These are phyloP conservation scores for Eimeria acervulina DNA, from an alignment of 169 alveolate genomes.

Conservation along the genomic window DNA sequence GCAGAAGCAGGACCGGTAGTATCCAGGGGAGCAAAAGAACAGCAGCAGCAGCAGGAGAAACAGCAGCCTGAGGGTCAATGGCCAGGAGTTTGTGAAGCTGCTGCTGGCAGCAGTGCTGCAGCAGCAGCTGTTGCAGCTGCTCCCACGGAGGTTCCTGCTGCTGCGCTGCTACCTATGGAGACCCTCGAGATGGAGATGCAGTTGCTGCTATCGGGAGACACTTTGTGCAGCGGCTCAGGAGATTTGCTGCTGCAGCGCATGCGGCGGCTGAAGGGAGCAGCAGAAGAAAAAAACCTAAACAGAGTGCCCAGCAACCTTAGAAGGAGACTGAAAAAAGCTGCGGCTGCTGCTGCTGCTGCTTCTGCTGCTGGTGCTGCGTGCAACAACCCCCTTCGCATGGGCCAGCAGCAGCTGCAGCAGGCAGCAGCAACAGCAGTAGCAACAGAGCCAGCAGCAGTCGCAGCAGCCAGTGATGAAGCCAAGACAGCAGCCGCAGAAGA, in stretches of 20 bases:
- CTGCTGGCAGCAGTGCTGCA: too few relatives aligned
- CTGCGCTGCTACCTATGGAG: not conserved
- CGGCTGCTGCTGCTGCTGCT: slow-evolving; percentile 2
- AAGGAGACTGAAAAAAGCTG: not conserved
- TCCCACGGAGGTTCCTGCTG: not conserved
- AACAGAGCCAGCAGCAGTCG: not conserved
- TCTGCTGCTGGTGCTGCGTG: slow-evolving; percentile 6
- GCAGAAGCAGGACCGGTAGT: too few relatives aligned
- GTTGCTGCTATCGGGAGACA: not conserved
- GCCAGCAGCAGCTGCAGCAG: not conserved
- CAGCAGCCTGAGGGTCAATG: not conserved
- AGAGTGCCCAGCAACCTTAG: slow-evolving; percentile 3
- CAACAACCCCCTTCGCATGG: not conserved
- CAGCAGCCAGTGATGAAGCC: slow-evolving; percentile 21
- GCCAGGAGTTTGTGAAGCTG: too few relatives aligned
- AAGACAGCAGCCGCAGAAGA: not conserved
- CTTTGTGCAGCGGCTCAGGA: slow-evolving; percentile 14
- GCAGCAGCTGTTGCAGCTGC: too few relatives aligned
- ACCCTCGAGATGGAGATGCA: not conserved
- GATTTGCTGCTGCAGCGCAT: slow-evolving; percentile 4
- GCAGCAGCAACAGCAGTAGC: not conserved
- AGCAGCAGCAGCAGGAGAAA: not conserved
- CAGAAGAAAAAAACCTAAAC: not conserved
- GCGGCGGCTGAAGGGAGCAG: slow-evolving; percentile 44
- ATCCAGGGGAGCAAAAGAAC: not conserved